Percentiles rank a stretch among this genome's conserved stretches.
Conservation (phyloP, 805 yeast genomes). For the Jamesozyma rosinii region DNA sequence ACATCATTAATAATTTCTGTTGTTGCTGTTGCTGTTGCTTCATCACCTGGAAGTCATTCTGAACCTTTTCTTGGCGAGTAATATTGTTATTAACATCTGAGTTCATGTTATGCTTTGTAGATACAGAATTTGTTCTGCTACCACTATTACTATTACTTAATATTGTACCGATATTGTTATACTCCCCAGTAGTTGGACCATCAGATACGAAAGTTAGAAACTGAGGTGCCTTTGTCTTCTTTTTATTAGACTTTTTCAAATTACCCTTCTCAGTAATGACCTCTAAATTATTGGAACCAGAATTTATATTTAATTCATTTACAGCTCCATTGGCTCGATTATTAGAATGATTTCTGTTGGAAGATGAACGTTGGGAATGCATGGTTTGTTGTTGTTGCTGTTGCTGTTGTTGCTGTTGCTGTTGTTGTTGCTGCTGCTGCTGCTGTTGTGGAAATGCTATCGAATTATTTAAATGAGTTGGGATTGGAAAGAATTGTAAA, state of each 20-base stretch:
- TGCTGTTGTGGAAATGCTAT: not conserved
- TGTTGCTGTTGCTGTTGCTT: slow-evolving; percentile 1
- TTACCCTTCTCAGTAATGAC: not conserved
- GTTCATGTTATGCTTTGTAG: not conserved
- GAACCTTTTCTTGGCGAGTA: not conserved
- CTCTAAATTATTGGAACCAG: not conserved
- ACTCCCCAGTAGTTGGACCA: slow-evolving; percentile 8
- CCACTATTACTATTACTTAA: not conserved
- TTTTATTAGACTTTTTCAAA: not conserved
- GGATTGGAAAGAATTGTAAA: slow-evolving; percentile 27
- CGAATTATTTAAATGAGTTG: slow-evolving; percentile 14
- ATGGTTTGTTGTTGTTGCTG: not conserved
- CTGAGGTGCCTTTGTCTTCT: slow-evolving; percentile 1
- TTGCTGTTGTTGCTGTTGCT: not conserved
- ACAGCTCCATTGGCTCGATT: not conserved
- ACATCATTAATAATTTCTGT: not conserved
- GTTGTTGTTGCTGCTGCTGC: not conserved
- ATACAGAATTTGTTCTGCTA: not conserved
- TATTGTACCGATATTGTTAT: not conserved
- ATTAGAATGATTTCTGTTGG: not conserved
- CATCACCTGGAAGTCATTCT: not conserved
- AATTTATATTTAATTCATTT: not conserved
- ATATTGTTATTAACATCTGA: not conserved
- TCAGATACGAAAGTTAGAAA: slow-evolving; percentile 16
- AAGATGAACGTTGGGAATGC: not conserved